Evolutionary conservation across 345 rosid species (phyloP).

Genomic region (Gossypium raimondii): DNA sequence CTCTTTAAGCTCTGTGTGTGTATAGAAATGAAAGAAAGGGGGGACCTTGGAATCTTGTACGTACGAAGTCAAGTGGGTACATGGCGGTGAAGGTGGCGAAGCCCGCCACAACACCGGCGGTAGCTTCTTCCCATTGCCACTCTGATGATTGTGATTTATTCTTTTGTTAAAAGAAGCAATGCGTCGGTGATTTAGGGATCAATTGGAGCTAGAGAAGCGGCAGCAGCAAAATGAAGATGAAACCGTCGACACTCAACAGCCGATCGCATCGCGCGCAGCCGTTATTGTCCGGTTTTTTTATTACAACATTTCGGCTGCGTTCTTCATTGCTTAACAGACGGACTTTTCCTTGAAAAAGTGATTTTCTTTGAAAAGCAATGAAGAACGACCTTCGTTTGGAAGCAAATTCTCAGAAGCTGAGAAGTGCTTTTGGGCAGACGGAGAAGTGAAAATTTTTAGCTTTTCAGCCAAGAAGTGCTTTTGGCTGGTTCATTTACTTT

Average conservation of each 20-base stretch:
- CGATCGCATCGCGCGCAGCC: neutral
- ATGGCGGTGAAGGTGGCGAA: slow-evolving; percentile 74
- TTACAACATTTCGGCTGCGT: neutral
- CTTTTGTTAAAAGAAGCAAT: neutral
- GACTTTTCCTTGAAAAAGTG: too few relatives aligned
- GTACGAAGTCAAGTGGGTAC: slow-evolving; percentile 94
- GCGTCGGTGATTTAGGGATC: neutral
- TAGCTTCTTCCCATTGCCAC: slow-evolving; percentile 88
- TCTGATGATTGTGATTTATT: slow-evolving; percentile 22
- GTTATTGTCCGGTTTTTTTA: neutral
- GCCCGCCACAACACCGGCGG: slow-evolving; percentile 85
- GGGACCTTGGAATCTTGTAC: slow-evolving; percentile 87
- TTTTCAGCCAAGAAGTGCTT: too few relatives aligned
- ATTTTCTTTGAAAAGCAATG: too few relatives aligned
- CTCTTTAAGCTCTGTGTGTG: neutral
- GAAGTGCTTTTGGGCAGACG: too few relatives aligned
- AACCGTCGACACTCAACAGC: neutral
- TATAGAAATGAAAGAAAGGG: neutral
- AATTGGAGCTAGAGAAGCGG: neutral
- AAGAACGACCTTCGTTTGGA: too few relatives aligned
- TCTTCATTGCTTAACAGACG: too few relatives aligned
- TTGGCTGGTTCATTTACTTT: too few relatives aligned
- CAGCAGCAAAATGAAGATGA: neutral
- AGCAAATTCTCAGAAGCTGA: too few relatives aligned
- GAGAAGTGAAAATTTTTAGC: too few relatives aligned